Evolutionary conservation across 169 alveolate species (phyloP).

Genomic region (Babesia ovata): DNA sequence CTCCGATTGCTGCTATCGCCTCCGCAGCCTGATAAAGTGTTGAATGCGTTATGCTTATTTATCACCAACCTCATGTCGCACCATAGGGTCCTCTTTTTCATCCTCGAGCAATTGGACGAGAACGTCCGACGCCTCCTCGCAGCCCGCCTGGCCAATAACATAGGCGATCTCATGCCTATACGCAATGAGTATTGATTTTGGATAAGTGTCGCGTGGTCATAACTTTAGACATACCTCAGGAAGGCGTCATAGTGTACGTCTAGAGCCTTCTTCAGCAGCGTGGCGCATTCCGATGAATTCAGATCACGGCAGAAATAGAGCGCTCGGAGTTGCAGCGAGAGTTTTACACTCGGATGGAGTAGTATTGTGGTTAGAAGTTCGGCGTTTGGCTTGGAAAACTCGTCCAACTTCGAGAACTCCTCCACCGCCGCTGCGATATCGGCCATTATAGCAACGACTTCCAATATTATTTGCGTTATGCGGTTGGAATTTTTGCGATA

Average conservation of each 20-base stretch:
- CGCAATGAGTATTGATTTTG: background rate
- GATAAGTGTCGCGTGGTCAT: no score
- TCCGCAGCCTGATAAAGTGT: slow-evolving; percentile 69
- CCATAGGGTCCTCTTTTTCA: slow-evolving; percentile 83
- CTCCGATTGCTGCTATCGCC: slow-evolving; percentile 81
- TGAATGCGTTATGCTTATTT: background rate
- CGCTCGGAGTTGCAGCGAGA: slow-evolving; percentile 58
- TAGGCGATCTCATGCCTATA: slow-evolving; percentile 89
- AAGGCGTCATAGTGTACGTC: slow-evolving; percentile 61
- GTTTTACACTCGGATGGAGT: slow-evolving; percentile 28
- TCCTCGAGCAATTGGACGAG: slow-evolving; percentile 78
- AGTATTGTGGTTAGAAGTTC: slow-evolving; percentile 23
- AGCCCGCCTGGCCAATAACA: slow-evolving; percentile 87
- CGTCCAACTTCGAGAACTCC: slow-evolving; percentile 44
- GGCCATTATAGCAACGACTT: slow-evolving; percentile 1
- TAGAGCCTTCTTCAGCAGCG: slow-evolving; percentile 34
- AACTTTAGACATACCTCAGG: slow-evolving; percentile 39
- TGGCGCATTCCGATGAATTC: slow-evolving; percentile 39
- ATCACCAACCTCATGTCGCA: slow-evolving; percentile 87
- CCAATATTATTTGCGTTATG: no score
- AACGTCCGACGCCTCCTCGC: slow-evolving; percentile 69
- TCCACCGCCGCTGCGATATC: slow-evolving; percentile 21
- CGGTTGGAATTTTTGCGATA: no score
- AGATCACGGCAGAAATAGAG: slow-evolving; percentile 66
- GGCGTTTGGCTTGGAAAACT: slow-evolving; percentile 59